Evolutionary conservation across 228 moss, liverwort and hornwort genomes (phyloP), one percentile per base, ranked within the genome.

Genomic region (Sphagnum fallax): DNA sequence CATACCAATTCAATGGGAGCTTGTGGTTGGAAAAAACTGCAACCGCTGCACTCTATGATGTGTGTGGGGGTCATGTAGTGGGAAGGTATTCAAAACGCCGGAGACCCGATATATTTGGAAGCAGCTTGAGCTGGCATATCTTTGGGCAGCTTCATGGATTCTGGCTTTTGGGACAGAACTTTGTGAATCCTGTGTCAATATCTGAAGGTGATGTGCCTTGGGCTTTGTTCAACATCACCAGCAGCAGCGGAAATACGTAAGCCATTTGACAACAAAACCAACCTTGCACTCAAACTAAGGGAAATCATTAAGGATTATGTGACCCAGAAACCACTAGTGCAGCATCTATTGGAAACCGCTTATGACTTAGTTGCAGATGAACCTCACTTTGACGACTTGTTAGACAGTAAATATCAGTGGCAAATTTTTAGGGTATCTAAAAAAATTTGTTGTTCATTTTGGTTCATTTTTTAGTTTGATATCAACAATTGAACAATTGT

Each of bases 151-250:
- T 80, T 48, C 78, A 80, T 52, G 82, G 79, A 0, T 83, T 70
- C 72, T 86, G 71, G 80, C 48, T 80, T 15, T 77, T 53, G 15
- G 82, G 65, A 4, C 63, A 80, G 61, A 8, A n/a, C 3, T 73
- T 14, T 6, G 71, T 81, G 2, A 70, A 4, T 60, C 77, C 82
- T 0, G 4, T 80, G 51, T 51, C 14, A 11, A 49, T 82, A 47
- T 66, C 68, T n/a, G 48, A 66, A 0, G 50, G 52, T 63, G 73
- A 61, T 8, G 12, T 65, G 13, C 52, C 68, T 5, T 86, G 86
- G 86, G 75, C 79, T 47, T 73, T 82, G 16, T 9, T 75, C 51
- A 65, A 52, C 12, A 65, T 86, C 52, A 82, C 86, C 58, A 74
- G 71, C 7, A 50, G 70, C 0, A 73, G 77, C 0, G 86, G 86